Base-by-base conservation (phyloP, 306 rosid species). In the Mimosa pudica region DNA sequence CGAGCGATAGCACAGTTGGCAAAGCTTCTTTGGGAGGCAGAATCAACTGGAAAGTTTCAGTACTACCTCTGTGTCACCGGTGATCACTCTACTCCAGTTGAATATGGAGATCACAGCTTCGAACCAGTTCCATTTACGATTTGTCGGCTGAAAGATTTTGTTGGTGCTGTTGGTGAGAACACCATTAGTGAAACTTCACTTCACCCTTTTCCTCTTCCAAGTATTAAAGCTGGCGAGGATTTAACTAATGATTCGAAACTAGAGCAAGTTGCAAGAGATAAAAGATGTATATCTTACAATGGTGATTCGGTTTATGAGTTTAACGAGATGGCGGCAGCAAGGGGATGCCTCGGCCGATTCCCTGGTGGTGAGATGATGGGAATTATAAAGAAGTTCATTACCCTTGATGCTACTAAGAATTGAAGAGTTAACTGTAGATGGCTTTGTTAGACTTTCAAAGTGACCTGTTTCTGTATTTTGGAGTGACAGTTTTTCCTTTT, bases 311-410 rank as follows among this genome's bases (percentile, higher is more conserved):
- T 95, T 51, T 87, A 45, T 5, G 93, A 92, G 81, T 86, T 90
- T 10, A 81, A 88, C 49, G 97, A 95, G 81, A 82, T 93, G 63
- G 88, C 94, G 0, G 97, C 92, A 38, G 92, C 98, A 54, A 91
- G 86, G 65, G 98, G 99, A 10, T 92, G 97, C 68, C 90, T 93
- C 41, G 98, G 99, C 52, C 97, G 99, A 65, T 90, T 95, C 62
- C 97, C 97, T 1, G 98, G 99, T 2, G 94, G 92, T 63, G 97
- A 95, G 81, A 95, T 95, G 99, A 93, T 95, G 99, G 97, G 97
- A 65, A 75, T 95, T 54, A 88, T 95, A 83, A 91, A 85, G 85
- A 90, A 84, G 66, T 89, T 91, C 71, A 78, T 91, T 33, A 52
- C 86, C 66, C 41, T 89, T 60, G 62, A 85, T 73, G 79, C 80